Conservation (phyloP, 1,284 basidiomycete species). For the Irpex lacteus region DNA sequence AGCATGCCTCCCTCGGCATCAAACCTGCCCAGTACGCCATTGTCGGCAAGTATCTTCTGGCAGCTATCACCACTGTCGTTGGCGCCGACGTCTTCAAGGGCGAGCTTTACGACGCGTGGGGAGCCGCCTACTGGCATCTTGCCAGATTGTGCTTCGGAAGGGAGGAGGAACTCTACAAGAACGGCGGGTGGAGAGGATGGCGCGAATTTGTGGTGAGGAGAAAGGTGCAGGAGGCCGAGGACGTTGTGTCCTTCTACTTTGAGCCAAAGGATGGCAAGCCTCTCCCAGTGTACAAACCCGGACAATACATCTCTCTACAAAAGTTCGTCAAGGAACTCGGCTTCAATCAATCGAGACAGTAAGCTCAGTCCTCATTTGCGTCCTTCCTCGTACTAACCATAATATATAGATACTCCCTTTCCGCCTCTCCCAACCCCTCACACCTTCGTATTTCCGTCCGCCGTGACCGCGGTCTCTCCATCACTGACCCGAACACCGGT, state of each 20-base stretch:
- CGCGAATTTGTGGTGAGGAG: constrained; percentile 22
- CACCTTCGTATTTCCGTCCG: constrained; percentile 27
- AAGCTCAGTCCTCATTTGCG: neutral
- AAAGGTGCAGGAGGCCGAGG: constrained; percentile 23
- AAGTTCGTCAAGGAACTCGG: constrained; percentile 20
- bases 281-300: constrained; percentile 20
- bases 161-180: constrained; percentile 23
- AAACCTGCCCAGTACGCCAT: constrained; percentile 22
- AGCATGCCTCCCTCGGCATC: constrained; percentile 26
- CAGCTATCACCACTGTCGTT: constrained; percentile 21
- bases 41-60: constrained; percentile 23
- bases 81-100: constrained; percentile 18
- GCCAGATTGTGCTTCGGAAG: constrained; percentile 25
- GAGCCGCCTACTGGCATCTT: constrained; percentile 25
- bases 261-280: constrained; percentile 21
- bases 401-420: constrained; percentile 18
- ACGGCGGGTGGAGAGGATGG: constrained; percentile 24
- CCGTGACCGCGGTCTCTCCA: constrained; percentile 18
- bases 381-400: too few relatives aligned
- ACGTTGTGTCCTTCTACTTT: constrained; percentile 27
- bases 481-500: constrained; percentile 6
- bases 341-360: constrained; percentile 21
- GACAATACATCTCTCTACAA: constrained; percentile 26
- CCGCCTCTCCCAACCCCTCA: constrained; percentile 20
- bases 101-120: constrained; percentile 25